A percentile compares a stretch with the other conserved stretches of the same genome.
phyloP scores from a whole-genome alignment of 139 green algal species.

The Tetradesmus obliquus region DNA sequence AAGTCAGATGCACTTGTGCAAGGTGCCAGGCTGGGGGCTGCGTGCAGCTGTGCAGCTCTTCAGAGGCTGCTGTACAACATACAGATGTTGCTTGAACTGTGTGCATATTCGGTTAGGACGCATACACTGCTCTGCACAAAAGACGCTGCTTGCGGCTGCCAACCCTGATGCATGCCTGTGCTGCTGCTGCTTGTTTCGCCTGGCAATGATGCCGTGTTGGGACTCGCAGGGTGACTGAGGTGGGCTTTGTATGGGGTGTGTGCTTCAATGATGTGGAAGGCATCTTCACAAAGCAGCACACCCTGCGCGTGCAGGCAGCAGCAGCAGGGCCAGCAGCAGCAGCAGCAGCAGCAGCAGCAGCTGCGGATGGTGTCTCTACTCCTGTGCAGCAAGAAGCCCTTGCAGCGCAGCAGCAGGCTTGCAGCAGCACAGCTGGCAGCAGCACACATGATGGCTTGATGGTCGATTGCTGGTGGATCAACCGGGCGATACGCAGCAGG shows the following conservation, averaged over 20 bases:
- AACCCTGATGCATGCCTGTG: background rate
- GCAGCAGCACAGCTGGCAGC: background rate
- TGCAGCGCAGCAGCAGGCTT: background rate
- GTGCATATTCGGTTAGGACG: no score
- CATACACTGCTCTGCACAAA: no score
- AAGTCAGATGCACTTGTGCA: no score
- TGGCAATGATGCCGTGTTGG: background rate
- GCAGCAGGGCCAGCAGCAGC: background rate
- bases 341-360: no score
- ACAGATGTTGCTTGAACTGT: no score
- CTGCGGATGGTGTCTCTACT: background rate
- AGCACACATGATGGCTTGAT: background rate
- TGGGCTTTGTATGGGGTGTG: background rate
- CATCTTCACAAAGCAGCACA: background rate
- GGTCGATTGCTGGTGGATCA: background rate
- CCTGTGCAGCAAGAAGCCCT: background rate
- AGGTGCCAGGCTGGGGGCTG: no score
- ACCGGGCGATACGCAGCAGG: background rate
- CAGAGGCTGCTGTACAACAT: no score
- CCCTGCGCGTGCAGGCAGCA: conserved; percentile 7
- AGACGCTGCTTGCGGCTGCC: no score
- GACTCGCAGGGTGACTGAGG: background rate
- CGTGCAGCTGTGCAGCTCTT: no score
- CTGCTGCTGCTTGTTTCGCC: background rate
- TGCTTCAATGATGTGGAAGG: background rate